Evolutionary conservation across 2,329 filamentous ascomycete genomes (phyloP), one percentile per base, ranked within the genome.

Genomic region (Orbilia blumenaviensis): DNA sequence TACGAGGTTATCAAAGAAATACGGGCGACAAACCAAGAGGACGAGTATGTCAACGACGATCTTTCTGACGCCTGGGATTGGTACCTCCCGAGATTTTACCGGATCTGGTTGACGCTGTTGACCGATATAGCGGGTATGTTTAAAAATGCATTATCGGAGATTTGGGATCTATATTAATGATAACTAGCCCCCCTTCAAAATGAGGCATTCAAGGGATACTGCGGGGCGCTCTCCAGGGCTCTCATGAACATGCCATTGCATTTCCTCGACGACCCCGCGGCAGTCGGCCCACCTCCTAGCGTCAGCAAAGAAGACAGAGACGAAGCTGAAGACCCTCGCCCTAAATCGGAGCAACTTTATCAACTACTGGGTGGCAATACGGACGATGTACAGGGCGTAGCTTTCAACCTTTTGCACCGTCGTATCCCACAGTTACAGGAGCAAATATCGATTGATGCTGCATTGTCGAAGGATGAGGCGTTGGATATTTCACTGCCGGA

Each of bases 381-480:
- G 1, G 86, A 88, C 38, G 86, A 89, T 7, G 87, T 97, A 3
- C 94, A 97, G 80, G 90, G 89, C 9, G 90, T 92, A 0, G 92
- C 92, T 0, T 98, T 94, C 81, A 87, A 88, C 42, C 84, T 98
- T 23, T 85, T 99, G 3, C 92, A 96, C 81, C 88, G 88, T 56
- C 89, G 91, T n/a, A 89, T 98, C 6, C 93, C 93, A 0, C 86
- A 86, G 1, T 85, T 87, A 0, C 94, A 97, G 81, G 91, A 96
- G 80, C 88, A 96, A 68, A 85, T 94, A 0, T 95, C 94, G 0
- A 86, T 98, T 32, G 91, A 97, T 77, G 87, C 88, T 44, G 89
- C 88, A 0, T 79, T 87, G 34, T 85, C 85, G 1, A 84, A 84
- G 74, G 81, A 83, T 36, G 79, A 80, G 32, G 80, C 38, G 4